Evolutionary conservation across 371 early-diverging fungal genomes (phyloP).

Genomic region (Mucor plumbeus): DNA sequence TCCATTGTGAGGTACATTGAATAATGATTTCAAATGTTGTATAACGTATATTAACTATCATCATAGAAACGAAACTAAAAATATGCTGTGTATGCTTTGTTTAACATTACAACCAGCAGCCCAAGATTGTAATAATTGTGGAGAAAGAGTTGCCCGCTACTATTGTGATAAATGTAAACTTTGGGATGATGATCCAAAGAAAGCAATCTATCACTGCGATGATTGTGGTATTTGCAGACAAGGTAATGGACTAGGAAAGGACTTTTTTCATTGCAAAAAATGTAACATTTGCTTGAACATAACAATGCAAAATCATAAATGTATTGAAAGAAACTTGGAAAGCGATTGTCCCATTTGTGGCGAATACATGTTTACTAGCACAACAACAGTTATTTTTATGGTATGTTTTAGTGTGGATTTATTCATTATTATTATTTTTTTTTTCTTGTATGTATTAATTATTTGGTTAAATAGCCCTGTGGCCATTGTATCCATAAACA

Average conservation of each 20-base stretch:
- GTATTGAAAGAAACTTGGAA: slow-evolving; percentile 92
- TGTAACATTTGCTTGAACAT: slow-evolving; percentile 95
- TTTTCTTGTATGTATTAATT: background rate
- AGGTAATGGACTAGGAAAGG: slow-evolving; percentile 79
- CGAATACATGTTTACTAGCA: slow-evolving; percentile 93
- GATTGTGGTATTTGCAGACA: slow-evolving; percentile 94
- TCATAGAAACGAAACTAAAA: slow-evolving; percentile 71
- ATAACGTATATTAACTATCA: background rate
- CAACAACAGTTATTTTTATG: slow-evolving; percentile 85
- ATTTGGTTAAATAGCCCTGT: slow-evolving; percentile 68
- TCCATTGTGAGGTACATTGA: slow-evolving; percentile 75
- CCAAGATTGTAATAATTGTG: slow-evolving; percentile 77
- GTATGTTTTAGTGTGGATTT: slow-evolving; percentile 44
- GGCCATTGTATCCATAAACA: slow-evolving; percentile 95
- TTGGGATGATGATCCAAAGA: slow-evolving; percentile 86
- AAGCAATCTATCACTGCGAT: slow-evolving; percentile 91
- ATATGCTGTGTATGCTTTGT: slow-evolving; percentile 96
- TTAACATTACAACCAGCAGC: slow-evolving; percentile 78
- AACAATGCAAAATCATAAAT: slow-evolving; percentile 80
- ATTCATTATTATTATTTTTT: background rate
- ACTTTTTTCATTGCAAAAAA: slow-evolving; percentile 93
- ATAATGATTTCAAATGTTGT: background rate
- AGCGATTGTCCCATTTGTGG: slow-evolving; percentile 98
- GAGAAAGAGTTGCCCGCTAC: slow-evolving; percentile 71
- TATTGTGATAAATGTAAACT: slow-evolving; percentile 94